phyloP scores from a whole-genome alignment of 768 basidiomycete genomes.

The Cystobasidium ongulense region DNA sequence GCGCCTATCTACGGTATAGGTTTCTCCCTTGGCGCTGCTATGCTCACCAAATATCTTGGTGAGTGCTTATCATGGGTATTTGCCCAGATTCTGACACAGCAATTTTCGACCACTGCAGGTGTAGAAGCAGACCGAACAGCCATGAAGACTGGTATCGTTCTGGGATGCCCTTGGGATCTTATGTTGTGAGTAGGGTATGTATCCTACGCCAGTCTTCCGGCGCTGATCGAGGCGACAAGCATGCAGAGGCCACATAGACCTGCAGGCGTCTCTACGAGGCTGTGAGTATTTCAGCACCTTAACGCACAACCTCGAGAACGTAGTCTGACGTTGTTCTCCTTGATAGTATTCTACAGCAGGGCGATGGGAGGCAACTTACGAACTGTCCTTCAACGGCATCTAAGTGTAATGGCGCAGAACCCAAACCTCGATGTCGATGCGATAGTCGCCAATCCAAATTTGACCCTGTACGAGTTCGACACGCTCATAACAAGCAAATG shows the following conservation, averaged over 20 bases:
- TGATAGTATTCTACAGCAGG: constrained; percentile 46
- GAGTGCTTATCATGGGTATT: constrained; percentile 53
- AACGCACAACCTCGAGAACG: neutral
- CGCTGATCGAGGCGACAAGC: constrained; percentile 6
- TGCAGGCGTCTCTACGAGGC: constrained; percentile 30
- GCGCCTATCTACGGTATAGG: constrained; percentile 79
- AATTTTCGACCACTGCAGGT: neutral
- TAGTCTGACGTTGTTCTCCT: constrained; percentile 46
- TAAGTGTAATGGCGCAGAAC: neutral
- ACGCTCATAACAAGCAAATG: constrained; percentile 46
- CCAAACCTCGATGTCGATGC: constrained; percentile 18
- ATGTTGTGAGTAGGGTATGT: constrained; percentile 1
- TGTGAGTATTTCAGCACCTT: constrained; percentile 22
- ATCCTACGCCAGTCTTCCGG: neutral
- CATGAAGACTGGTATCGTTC: constrained; percentile 13
- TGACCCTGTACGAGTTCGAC: constrained; percentile 49
- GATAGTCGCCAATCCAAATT: constrained; percentile 34
- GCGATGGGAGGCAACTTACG: constrained; percentile 63
- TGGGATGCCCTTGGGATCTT: constrained; percentile 4
- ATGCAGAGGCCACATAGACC: constrained; percentile 42
- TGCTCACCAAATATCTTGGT: constrained; percentile 80
- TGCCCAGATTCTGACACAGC: constrained; percentile 30
- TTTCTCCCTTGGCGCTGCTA: constrained; percentile 88
- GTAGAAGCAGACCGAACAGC: constrained; percentile 13
- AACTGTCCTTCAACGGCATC: constrained; percentile 27